Evolutionary conservation across 768 basidiomycete species (phyloP), one percentile per base, ranked within the genome.

Genomic region (Tylopilus rubrobrunneus): DNA sequence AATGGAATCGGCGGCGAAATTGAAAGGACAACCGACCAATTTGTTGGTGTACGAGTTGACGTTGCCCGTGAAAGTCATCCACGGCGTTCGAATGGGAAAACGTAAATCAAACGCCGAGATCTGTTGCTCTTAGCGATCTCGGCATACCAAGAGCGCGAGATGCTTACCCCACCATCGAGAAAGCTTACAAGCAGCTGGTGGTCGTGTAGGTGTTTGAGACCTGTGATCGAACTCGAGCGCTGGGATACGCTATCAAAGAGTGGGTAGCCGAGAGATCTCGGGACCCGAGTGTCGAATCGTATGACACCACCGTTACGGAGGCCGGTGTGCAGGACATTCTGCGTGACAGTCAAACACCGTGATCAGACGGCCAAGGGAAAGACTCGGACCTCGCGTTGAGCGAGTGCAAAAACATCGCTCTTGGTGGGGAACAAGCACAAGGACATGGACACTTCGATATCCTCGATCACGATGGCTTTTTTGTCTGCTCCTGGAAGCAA

Each of bases 341-440:
- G 56, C 9, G 36, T 52, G 29, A 48, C 55, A 2, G 31, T 59
- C 40, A 40, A 7, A 29, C 15, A 12, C 19, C 19, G 19, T 6
- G 53, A 25, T 28, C 21, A 11, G 21, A 25, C 23, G 25, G 15
- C 19, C 9, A 21, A 25, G 25, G 19, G 17, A 49, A 25, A 9
- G 37, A 31, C 9, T 61, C 74, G 6, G 40, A 85, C 86, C 48
- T 77, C 68, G 45, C 73, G 64, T 59, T 83, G 83, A 45, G 73
- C 65, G n/a, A 87, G 68, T 3, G 85, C 67, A 57, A 89, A 81
- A 0, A 87, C 82, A 60, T 87, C 86, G 49, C 85, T 86, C 19
- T 73, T 58, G 3, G 85, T 86, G 27, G 74, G 67, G 10, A 88
- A 63, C 53, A 68, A 60, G 49, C 72, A 69, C 2, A 77, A 61